Conservation (phyloP, 306 rosid species). For the Rubus parviflorus region DNA sequence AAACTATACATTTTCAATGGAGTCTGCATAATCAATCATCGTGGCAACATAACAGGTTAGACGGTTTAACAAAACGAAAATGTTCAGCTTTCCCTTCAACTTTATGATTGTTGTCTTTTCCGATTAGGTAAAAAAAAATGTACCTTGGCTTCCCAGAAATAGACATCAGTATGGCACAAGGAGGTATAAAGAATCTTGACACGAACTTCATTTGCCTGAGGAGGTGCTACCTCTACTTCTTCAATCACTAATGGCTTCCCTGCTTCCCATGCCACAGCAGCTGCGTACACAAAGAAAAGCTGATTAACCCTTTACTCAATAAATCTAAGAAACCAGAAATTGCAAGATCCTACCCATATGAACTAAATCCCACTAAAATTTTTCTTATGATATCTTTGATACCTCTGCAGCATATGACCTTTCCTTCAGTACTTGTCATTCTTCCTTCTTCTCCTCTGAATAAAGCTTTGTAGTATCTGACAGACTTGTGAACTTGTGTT, state of each 20-base stretch:
- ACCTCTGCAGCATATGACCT: slow-evolving; percentile 37
- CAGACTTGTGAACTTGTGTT: not conserved
- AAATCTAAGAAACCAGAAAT: not conserved
- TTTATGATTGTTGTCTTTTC: no score
- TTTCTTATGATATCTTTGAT: not conserved
- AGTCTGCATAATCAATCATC: no score
- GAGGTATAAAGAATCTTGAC: slow-evolving; percentile 32
- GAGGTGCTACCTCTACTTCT: slow-evolving; percentile 40
- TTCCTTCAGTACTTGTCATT: slow-evolving; percentile 26
- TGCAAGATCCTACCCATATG: not conserved
- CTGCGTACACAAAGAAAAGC: not conserved
- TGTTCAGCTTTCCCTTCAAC: no score
- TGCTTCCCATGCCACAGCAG: slow-evolving; percentile 40
- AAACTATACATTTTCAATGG: no score
- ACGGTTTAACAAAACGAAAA: no score
- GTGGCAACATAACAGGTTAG: no score
- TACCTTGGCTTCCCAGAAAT: slow-evolving; percentile 41
- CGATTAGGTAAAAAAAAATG: no score
- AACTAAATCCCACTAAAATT: no score
- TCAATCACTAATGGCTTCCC: slow-evolving; percentile 35
- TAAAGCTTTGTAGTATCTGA: not conserved
- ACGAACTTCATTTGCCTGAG: slow-evolving; percentile 30
- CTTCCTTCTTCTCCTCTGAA: not conserved
- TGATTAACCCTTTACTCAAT: not conserved
- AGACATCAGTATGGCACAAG: slow-evolving; percentile 33